phyloP scores from a whole-genome alignment of 1,284 basidiomycete genomes.

The Abortiporus biennis region DNA sequence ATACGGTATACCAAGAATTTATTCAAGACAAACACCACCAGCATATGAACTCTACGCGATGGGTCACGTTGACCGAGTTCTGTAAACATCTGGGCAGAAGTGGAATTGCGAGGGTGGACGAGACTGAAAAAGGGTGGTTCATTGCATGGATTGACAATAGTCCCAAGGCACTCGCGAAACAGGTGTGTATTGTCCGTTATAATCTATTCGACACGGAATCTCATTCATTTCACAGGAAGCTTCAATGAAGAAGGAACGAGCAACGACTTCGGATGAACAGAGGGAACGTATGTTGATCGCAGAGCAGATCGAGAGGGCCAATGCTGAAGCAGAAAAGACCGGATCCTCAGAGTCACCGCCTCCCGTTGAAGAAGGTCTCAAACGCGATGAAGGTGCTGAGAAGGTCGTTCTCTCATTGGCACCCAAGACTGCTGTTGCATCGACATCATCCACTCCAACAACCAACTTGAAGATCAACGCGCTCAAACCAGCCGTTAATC shows the following conservation, averaged over 20 bases:
- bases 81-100: constrained; percentile 85
- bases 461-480: constrained; percentile 62
- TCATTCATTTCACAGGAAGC: constrained; percentile 54
- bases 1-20: constrained; percentile 97
- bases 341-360: constrained; percentile 25
- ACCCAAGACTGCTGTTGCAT: constrained; percentile 38
- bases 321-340: constrained; percentile 26
- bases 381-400: constrained; percentile 67
- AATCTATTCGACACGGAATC: neutral
- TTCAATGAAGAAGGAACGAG: constrained; percentile 86
- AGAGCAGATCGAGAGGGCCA: constrained; percentile 92
- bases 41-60: constrained; percentile 98
- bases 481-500: constrained; percentile 40
- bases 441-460: constrained; percentile 19
- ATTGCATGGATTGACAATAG: constrained; percentile 96
- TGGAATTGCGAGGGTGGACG: constrained; percentile 90
- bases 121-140: constrained; percentile 98
- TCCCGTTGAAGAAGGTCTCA: constrained; percentile 53
- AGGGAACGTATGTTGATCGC: constrained; percentile 85
- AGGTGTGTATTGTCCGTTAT: constrained; percentile 42
- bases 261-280: constrained; percentile 91
- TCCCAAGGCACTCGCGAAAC: constrained; percentile 88
- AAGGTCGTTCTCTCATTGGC: constrained; percentile 70
- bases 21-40: constrained; percentile 93
- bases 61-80: constrained; percentile 96